These are phyloP conservation scores for Cenchrus fungigraminus DNA, from an alignment of 176 grass and related monocot species.

Conservation along the genomic window DNA sequence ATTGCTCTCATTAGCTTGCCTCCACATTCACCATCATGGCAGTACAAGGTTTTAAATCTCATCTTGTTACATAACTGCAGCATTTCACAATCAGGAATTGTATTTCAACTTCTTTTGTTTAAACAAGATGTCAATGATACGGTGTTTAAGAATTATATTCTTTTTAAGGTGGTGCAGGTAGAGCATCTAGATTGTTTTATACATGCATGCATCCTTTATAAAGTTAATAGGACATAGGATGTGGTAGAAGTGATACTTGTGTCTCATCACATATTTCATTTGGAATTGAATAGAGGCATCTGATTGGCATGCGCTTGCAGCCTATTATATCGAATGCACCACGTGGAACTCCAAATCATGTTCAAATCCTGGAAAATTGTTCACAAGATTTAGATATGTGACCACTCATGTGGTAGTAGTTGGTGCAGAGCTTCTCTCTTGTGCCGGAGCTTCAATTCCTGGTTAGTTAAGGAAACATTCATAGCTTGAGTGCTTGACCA, in stretches of 20 bases:
- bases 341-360: slow-evolving; percentile 32
- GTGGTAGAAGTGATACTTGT: slow-evolving; percentile 15
- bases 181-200: slow-evolving; percentile 38
- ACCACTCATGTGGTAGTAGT: slow-evolving; percentile 33
- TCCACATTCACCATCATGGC: slow-evolving; percentile 74
- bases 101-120: slow-evolving; percentile 6
- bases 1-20: slow-evolving; percentile 79
- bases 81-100: background rate
- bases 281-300: slow-evolving; percentile 28
- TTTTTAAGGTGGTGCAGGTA: slow-evolving; percentile 23
- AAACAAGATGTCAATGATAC: slow-evolving; percentile 16
- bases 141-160: slow-evolving; percentile 15
- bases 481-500: slow-evolving; percentile 10
- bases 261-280: slow-evolving; percentile 21
- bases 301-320: slow-evolving; percentile 1
- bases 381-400: slow-evolving; percentile 7
- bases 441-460: slow-evolving; percentile 26
- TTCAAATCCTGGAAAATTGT: slow-evolving; percentile 23
- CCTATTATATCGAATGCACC: slow-evolving; percentile 37
- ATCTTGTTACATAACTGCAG: background rate
- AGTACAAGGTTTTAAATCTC: slow-evolving; percentile 64
- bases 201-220: slow-evolving; percentile 15
- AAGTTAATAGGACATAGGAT: slow-evolving; percentile 3
- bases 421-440: slow-evolving; percentile 34
- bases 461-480: background rate